Evolutionary conservation across 2,329 filamentous ascomycete genomes (phyloP).

Genomic region (Paradendryphiella salina): DNA sequence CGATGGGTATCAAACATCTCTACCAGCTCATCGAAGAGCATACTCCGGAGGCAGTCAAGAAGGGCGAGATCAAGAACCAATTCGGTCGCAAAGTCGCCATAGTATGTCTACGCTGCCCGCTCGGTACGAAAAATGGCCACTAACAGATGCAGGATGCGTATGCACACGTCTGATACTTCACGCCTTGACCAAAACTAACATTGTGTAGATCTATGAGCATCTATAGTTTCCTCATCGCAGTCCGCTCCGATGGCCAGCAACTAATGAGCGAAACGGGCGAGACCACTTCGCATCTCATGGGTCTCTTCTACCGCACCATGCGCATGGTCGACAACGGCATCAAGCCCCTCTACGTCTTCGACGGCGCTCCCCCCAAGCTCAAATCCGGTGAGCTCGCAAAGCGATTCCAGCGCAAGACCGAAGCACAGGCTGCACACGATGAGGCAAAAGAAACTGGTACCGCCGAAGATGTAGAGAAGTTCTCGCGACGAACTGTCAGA

Average conservation of each 20-base stretch:
- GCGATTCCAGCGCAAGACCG: conserved; percentile 91
- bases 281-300: conserved; percentile 97
- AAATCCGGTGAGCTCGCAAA: conserved; percentile 97
- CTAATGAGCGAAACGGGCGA: conserved; percentile 93
- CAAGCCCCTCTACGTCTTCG: conserved; percentile 97
- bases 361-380: conserved; percentile 93
- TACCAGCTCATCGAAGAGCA: conserved; percentile 67
- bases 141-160: conserved; percentile 53
- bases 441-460: conserved; percentile 98
- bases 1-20: conserved; percentile 50
- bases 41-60: conserved; percentile 92
- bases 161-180: conserved; percentile 7
- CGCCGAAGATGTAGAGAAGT: conserved; percentile 97
- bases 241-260: conserved; percentile 94
- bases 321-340: conserved; percentile 99
- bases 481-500: conserved; percentile 86
- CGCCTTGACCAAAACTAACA: conserved; percentile 14
- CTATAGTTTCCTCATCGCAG: conserved; percentile 97
- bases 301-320: conserved; percentile 98
- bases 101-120: conserved; percentile 57
- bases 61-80: conserved; percentile 97
- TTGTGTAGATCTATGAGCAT: conserved; percentile 85
- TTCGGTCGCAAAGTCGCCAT: conserved; percentile 98
- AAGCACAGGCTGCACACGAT: conserved; percentile 85
- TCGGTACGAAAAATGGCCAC: conserved; percentile 1